Evolutionary conservation across 352 stramenopile species (phyloP), one percentile per base, ranked within the genome.

Genomic region (Phytophthora pistaciae): DNA sequence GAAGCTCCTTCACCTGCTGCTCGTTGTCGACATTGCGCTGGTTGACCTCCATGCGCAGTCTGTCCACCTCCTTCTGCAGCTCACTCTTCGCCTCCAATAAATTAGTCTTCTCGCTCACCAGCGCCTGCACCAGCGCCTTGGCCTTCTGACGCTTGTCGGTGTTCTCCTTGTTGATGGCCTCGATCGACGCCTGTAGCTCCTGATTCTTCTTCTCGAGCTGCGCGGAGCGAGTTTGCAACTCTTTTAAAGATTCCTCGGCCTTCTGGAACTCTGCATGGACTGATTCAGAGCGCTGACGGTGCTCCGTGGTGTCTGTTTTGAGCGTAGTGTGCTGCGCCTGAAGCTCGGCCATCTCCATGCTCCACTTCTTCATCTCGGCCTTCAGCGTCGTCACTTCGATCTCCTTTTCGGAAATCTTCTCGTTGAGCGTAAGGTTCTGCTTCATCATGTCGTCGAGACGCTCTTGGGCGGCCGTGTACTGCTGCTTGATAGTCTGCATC

Each of bases 21-120:
- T 93, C 85, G 25, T 88, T 91, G 38, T 93, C 85, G 20, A 91
- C 82, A 72, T 93, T 91, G 46, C 83, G 84, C 50, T 91, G 83
- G 56, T 93, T 93, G 18, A 93, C 73, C 59, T 93, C 85, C 83
- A 91, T 93, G 20, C 85, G 80, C 21, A 93, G 40, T n/a, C 85
- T 78, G 46, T 93, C 84, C 2, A 93, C 83, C 48, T 93, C 85
- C 44, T 85, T 88, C 50, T 91, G 83, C 3, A 91, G 68, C 11
- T 80, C 80, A 16, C 49, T 78, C 55, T 77, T 85, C 2, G 74
- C 50, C n/a, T 91, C 85, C 7, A 72, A 54, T 5, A 91, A 64
- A 20, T 66, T 56, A 27, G 90, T 85, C 58, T 93, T 93, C 46
- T 93, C 85, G 65, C 79, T 85, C 6, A 87, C 86, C 6, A 93